Evolutionary conservation across 345 rosid species (phyloP).

Genomic region (Bruguiera sexangula): DNA sequence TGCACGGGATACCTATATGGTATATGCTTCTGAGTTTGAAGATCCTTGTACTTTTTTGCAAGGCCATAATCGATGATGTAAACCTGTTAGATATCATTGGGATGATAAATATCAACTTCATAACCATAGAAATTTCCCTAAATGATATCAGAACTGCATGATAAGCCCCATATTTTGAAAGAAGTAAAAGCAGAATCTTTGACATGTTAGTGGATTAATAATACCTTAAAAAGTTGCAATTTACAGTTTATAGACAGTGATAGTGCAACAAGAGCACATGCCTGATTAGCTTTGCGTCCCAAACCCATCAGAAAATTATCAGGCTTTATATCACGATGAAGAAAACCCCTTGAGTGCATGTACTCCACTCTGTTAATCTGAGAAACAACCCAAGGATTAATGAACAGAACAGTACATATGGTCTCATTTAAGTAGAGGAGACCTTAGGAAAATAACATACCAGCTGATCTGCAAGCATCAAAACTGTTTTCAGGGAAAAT

Average conservation of each 20-base stretch:
- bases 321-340: conserved; percentile 32
- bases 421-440: conserved; percentile 5
- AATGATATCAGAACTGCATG: too few species aligned
- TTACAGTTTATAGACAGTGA: neutral
- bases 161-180: too few species aligned
- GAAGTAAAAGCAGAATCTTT: too few species aligned
- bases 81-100: conserved; percentile 11
- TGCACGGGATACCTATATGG: conserved; percentile 21
- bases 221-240: too few species aligned
- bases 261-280: neutral
- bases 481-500: conserved; percentile 23
- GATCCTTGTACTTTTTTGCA: conserved; percentile 30
- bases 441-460: conserved; percentile 1
- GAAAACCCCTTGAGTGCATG: conserved; percentile 31
- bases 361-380: conserved; percentile 27
- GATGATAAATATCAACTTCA: neutral
- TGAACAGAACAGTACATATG: neutral
- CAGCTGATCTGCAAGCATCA: conserved; percentile 31
- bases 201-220: too few species aligned
- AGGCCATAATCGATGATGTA: conserved; percentile 31
- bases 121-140: neutral
- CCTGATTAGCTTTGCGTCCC: conserved; percentile 32
- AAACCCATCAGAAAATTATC: conserved; percentile 30
- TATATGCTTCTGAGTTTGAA: conserved; percentile 33
- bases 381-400: neutral